Base-by-base conservation (phyloP, 2,329 filamentous ascomycete genomes). In the Penicillium frequentans region DNA sequence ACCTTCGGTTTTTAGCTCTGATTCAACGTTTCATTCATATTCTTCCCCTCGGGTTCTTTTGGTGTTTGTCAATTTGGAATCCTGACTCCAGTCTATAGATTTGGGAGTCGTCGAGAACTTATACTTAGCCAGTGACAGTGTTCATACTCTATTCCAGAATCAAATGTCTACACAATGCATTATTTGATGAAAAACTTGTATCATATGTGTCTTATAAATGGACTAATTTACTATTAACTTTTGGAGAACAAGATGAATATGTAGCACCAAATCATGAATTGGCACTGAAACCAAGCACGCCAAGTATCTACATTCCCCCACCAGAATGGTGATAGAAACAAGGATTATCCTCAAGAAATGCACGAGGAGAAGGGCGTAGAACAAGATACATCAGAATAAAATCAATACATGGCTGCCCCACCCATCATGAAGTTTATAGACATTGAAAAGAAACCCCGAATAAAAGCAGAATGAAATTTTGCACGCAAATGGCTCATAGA, bases 241-340 rank as follows among this genome's bases (percentile, higher is more conserved):
- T 13, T n/a, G 10, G 10, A 52, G 11, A 39, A 52, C 14, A 43
- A 29, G 24, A 50, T 50, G 23, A 29, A 42, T 50, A 50, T 37
- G 47, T 29, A 42, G 33, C 48, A 50, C 33, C 48, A 16, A 42
- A 50, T 50, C 39, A 42, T 24, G 13, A n/a, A 33, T 42, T 35
- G 26, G 26, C 19, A 21, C 16, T 16, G 14, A 26, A 11, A 19
- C 14, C 31, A 37, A 8, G 19, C 29, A 21, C 46, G 49, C 63
- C 61, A 58, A 59, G 52, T 56, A 56, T 52, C 49, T 56, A 56
- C 54, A 52, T 14, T 42, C 24, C 11, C 11, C 16, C 31, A 50
- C 29, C 19, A 37, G n/a, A 9, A 52, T 23, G 39, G 29, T 26
- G 42, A 43, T 47, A 53, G 21, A 53, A 24, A 31, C 21, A 43